Conservation (phyloP, 2,329 filamentous ascomycete genomes). For the Trichoderma afroharzianum region DNA sequence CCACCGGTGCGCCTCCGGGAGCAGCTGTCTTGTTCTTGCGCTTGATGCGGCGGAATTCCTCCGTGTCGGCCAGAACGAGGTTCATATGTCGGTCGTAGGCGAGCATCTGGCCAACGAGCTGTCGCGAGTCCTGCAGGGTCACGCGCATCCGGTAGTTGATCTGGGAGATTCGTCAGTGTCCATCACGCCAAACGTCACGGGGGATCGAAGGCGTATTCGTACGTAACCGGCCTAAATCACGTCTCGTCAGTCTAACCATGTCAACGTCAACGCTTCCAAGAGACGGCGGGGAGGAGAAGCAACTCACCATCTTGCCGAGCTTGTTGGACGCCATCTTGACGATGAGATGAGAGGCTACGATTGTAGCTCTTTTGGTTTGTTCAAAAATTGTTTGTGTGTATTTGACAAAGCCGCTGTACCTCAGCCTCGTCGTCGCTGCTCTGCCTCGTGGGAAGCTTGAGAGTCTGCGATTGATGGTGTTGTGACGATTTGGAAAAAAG, state of each 20-base stretch:
- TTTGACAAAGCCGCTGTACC: background rate
- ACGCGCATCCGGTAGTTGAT: constrained; percentile 99
- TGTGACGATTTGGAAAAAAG: constrained; percentile 9
- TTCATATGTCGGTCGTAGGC: constrained; percentile 99
- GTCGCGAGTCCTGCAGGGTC: constrained; percentile 88
- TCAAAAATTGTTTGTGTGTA: constrained; percentile 10
- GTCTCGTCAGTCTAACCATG: constrained; percentile 55
- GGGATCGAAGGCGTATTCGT: constrained; percentile 44
- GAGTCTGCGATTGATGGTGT: constrained; percentile 14
- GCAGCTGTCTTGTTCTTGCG: constrained; percentile 71
- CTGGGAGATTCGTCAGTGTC: constrained; percentile 43
- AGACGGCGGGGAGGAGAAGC: constrained; percentile 30
- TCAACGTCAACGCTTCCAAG: constrained; percentile 44
- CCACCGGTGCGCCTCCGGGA: constrained; percentile 55
- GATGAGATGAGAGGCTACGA: constrained; percentile 10
- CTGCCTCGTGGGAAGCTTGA: constrained; percentile 13
- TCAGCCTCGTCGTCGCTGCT: constrained; percentile 17
- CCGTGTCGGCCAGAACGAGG: constrained; percentile 94
- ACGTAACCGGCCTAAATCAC: constrained; percentile 63
- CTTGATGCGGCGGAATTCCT: constrained; percentile 93
- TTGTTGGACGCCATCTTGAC: constrained; percentile 55
- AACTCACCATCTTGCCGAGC: constrained; percentile 94
- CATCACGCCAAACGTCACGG: background rate
- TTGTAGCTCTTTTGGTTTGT: constrained; percentile 13
- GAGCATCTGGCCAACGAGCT: constrained; percentile 97